Evolutionary conservation across 2,329 filamentous ascomycete species (phyloP).

Genomic region (Pyrenochaeta sp.): DNA sequence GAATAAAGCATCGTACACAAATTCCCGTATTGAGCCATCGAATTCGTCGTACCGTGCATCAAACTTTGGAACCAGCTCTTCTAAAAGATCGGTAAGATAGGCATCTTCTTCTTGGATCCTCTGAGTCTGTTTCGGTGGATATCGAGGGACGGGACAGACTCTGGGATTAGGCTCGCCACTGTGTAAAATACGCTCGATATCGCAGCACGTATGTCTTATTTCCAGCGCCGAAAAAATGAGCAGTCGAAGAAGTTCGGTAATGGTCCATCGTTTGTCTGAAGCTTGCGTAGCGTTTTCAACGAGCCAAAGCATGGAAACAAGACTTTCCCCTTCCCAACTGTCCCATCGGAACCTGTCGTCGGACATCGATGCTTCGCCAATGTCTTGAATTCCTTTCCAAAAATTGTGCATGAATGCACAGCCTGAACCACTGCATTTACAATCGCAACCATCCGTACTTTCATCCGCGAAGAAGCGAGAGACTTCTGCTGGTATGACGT

Average conservation of each 20-base stretch:
- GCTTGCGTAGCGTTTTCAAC: neutral
- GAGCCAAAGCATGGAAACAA: neutral
- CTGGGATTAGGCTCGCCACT: neutral
- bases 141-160: too few species aligned
- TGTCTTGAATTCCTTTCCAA: too few species aligned
- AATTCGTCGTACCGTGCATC: conserved; percentile 3
- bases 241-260: conserved; percentile 1
- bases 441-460: too few species aligned
- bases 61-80: conserved; percentile 1
- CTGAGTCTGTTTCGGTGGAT: neutral
- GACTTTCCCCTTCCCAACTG: too few species aligned
- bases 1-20: conserved; percentile 1
- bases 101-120: conserved; percentile 9
- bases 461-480: too few species aligned
- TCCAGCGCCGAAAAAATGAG: neutral
- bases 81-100: neutral
- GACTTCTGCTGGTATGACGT: too few species aligned
- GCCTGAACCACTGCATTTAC: too few species aligned
- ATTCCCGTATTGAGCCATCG: neutral
- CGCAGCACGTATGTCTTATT: conserved; percentile 5
- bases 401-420: too few species aligned
- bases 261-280: neutral
- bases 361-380: too few species aligned
- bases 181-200: conserved; percentile 1
- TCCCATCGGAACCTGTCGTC: too few species aligned